Conservation (phyloP, 2,329 filamentous ascomycete species). For the Neonectria sp. region DNA sequence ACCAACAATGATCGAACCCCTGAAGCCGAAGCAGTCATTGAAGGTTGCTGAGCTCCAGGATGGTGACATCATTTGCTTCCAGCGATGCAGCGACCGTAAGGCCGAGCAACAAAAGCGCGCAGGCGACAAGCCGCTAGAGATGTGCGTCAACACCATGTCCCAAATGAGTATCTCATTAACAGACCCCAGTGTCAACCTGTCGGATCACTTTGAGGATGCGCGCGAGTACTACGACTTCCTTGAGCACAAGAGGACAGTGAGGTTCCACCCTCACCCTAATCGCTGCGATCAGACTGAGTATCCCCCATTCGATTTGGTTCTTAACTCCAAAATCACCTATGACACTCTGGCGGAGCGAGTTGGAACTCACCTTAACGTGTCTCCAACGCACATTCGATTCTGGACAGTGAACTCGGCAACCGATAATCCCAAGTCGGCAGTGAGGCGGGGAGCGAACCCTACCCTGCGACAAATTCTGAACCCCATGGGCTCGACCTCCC, state of each 20-base stretch:
- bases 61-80: conserved; percentile 97
- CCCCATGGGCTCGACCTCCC: conserved; percentile 77
- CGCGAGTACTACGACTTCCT: conserved; percentile 95
- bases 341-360: conserved; percentile 89
- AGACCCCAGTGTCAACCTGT: conserved; percentile 41
- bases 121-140: conserved; percentile 51
- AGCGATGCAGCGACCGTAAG: conserved; percentile 72
- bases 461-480: conserved; percentile 86
- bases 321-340: conserved; percentile 92
- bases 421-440: conserved; percentile 81
- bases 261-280: conserved; percentile 79
- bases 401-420: conserved; percentile 85
- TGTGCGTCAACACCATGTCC: conserved; percentile 43
- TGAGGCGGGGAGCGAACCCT: conserved; percentile 80
- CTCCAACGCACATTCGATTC: conserved; percentile 91
- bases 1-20: conserved; percentile 94
- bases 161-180: conserved; percentile 28
- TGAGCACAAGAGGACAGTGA: conserved; percentile 84
- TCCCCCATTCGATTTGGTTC: conserved; percentile 79
- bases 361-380: conserved; percentile 81
- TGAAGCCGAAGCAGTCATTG: conserved; percentile 92
- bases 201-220: conserved; percentile 77
- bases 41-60: conserved; percentile 96
- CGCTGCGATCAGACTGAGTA: conserved; percentile 71
- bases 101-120: conserved; percentile 49